A percentile compares a stretch with the other conserved stretches of the same genome.
Conservation (phyloP, 2,329 filamentous ascomycete genomes). For the Botrytis fragariae region DNA sequence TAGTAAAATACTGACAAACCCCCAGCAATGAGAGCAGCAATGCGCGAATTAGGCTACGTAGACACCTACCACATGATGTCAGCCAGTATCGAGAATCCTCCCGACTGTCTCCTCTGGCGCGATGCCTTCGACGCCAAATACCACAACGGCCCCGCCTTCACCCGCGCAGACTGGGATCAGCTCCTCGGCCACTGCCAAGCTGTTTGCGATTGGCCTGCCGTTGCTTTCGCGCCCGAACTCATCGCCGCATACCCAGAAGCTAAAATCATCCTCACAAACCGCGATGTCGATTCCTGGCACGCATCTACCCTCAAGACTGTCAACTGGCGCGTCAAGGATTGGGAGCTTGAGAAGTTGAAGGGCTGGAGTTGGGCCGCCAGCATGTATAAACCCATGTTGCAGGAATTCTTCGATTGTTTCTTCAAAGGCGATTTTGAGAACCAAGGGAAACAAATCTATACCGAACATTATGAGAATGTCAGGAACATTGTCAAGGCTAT, state of each 20-base stretch:
- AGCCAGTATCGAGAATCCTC: slow-evolving; percentile 65
- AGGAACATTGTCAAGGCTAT: neutral
- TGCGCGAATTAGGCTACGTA: slow-evolving; percentile 63
- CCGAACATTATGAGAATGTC: slow-evolving; percentile 15
- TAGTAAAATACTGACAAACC: neutral
- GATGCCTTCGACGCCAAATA: slow-evolving; percentile 64
- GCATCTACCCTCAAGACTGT: slow-evolving; percentile 18
- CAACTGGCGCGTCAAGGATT: slow-evolving; percentile 18
- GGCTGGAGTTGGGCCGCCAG: slow-evolving; percentile 16
- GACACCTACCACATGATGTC: slow-evolving; percentile 75
- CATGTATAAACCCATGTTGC: slow-evolving; percentile 21
- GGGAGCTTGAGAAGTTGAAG: slow-evolving; percentile 13
- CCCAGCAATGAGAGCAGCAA: slow-evolving; percentile 60
- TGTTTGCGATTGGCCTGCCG: slow-evolving; percentile 29
- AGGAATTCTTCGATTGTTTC: slow-evolving; percentile 17
- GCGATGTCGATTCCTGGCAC: slow-evolving; percentile 27
- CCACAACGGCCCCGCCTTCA: slow-evolving; percentile 59
- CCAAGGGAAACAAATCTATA: slow-evolving; percentile 14
- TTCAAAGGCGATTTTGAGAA: slow-evolving; percentile 13
- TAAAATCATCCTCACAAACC: slow-evolving; percentile 26
- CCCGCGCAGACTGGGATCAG: slow-evolving; percentile 66
- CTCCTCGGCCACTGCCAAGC: slow-evolving; percentile 57
- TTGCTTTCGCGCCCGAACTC: slow-evolving; percentile 36
- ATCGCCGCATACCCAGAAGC: slow-evolving; percentile 28
- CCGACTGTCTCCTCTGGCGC: slow-evolving; percentile 66